These are phyloP conservation scores for Echinosophora koreensis DNA, from an alignment of 306 rosid species.

Conservation along the genomic window DNA sequence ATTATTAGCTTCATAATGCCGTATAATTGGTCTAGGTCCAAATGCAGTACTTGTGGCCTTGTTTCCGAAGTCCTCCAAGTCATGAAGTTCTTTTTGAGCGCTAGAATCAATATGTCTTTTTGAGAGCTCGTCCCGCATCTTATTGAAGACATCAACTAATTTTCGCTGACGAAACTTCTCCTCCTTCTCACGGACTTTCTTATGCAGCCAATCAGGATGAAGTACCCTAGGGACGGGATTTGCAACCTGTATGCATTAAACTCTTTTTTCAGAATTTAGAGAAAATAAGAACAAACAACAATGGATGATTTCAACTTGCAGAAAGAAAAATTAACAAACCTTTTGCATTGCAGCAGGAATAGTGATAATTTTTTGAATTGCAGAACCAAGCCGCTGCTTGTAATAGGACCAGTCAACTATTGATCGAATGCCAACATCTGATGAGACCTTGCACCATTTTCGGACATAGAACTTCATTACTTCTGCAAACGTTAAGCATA, in stretches of 20 bases:
- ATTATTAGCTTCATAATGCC: conserved; percentile 67
- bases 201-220: conserved; percentile 99
- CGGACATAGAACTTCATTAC: conserved; percentile 92
- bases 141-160: conserved; percentile 71
- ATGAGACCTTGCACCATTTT: conserved; percentile 97
- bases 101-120: conserved; percentile 58
- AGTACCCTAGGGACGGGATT: conserved; percentile 97
- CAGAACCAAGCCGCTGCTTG: conserved; percentile 93
- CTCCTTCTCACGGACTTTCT: conserved; percentile 96
- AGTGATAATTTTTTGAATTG: conserved; percentile 92
- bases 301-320: conserved; percentile 26
- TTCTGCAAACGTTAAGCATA: conserved; percentile 62
- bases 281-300: conserved; percentile 26
- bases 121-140: conserved; percentile 52
- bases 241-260: conserved; percentile 68
- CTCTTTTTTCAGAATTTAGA: conserved; percentile 12
- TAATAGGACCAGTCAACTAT: conserved; percentile 98
- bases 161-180: conserved; percentile 93
- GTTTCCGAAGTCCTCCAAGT: conserved; percentile 87
- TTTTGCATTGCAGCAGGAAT: conserved; percentile 99
- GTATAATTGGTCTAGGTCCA: conserved; percentile 82
- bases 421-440: conserved; percentile 88
- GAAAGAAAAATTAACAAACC: conserved; percentile 60
- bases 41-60: conserved; percentile 53
- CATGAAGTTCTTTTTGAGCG: conserved; percentile 61